phyloP scores from a whole-genome alignment of 345 rosid genomes.

The Reutealis trisperma region DNA sequence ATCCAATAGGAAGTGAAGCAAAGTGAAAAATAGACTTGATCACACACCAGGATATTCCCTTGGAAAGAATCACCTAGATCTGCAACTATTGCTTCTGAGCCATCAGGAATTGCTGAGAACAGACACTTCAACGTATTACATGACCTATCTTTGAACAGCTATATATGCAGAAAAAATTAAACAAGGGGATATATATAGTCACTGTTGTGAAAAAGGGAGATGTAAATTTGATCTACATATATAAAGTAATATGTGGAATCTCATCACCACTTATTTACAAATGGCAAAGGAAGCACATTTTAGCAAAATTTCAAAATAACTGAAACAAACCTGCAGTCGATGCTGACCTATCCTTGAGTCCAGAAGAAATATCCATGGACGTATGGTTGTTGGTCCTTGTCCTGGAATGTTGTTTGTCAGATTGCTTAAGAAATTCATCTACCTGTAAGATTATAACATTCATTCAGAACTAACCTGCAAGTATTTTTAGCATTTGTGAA shows the following conservation, averaged over 20 bases:
- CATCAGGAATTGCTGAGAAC: slow-evolving; percentile 42
- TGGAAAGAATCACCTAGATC: slow-evolving; percentile 56
- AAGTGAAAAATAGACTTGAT: background rate
- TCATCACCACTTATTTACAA: background rate
- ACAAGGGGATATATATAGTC: background rate
- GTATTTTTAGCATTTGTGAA: background rate
- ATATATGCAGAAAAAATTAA: background rate
- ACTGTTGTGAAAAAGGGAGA: background rate
- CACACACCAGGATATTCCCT: slow-evolving; percentile 46
- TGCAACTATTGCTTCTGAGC: slow-evolving; percentile 29
- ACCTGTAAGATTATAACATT: slow-evolving; percentile 30
- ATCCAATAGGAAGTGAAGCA: background rate
- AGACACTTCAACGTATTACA: slow-evolving; percentile 16
- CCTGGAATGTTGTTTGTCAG: slow-evolving; percentile 31
- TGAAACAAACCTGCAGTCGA: slow-evolving; percentile 48
- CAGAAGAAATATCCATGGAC: slow-evolving; percentile 29
- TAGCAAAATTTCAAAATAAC: background rate
- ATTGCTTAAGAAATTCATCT: slow-evolving; percentile 26
- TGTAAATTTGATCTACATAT: background rate
- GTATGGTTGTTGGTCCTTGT: slow-evolving; percentile 19
- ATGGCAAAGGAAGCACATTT: background rate
- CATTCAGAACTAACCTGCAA: background rate
- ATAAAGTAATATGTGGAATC: background rate
- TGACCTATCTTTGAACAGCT: background rate
- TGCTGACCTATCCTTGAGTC: slow-evolving; percentile 40